Evolutionary conservation across 345 rosid species (phyloP).

Genomic region (Hevea brasiliensis): DNA sequence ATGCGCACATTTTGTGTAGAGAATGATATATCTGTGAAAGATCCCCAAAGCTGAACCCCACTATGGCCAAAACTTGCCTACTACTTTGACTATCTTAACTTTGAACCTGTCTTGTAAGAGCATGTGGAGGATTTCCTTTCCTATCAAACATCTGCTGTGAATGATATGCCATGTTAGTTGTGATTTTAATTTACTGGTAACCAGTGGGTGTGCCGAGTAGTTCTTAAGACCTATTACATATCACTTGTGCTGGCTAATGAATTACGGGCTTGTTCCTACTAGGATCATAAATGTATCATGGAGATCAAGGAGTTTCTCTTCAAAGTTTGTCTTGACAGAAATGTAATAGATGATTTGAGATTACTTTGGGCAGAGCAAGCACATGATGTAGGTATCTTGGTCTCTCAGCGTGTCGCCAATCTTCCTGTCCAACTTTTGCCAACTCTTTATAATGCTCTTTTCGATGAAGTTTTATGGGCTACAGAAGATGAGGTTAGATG

Average conservation of each 20-base stretch:
- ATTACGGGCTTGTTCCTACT: conserved; percentile 6
- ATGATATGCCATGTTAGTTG: not conserved
- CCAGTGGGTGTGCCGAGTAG: not conserved
- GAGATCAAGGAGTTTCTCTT: conserved; percentile 66
- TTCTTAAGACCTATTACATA: not conserved
- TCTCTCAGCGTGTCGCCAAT: conserved; percentile 82
- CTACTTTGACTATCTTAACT: not conserved
- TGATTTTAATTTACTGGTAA: not conserved
- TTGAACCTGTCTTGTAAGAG: not conserved
- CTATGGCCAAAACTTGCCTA: not conserved
- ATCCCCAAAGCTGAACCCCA: too few relatives aligned
- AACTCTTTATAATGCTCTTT: conserved; percentile 75
- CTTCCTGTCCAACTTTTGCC: conserved; percentile 91
- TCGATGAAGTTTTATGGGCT: conserved; percentile 89
- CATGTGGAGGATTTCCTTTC: not conserved
- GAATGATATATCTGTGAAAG: not conserved
- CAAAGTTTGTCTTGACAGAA: conserved; percentile 51
- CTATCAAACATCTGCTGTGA: not conserved
- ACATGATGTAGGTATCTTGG: conserved; percentile 59
- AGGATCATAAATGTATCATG: conserved; percentile 61
- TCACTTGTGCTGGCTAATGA: not conserved
- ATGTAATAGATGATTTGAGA: conserved; percentile 37
- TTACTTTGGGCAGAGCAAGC: conserved; percentile 54
- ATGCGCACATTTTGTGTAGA: not conserved
- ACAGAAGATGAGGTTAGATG: conserved; percentile 86